Evolutionary conservation across 306 rosid genomes (phyloP).

Genomic region (Acacia melanoxylon): DNA sequence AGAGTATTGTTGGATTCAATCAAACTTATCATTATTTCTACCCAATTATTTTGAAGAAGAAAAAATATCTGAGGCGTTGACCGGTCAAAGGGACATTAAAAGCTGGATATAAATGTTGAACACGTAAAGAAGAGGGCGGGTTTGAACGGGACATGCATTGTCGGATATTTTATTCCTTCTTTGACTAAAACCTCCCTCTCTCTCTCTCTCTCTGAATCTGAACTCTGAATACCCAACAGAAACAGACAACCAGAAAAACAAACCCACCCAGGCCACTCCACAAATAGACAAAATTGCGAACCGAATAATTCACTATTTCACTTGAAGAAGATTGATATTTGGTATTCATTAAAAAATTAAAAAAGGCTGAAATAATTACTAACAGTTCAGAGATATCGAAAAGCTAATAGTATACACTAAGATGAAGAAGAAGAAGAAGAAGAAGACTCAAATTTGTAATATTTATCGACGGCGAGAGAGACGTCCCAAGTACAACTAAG

Average conservation of each 20-base stretch:
- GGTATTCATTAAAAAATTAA: neutral
- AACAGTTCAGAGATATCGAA: neutral
- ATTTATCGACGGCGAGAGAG: conserved; percentile 88
- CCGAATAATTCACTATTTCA: conserved; percentile 12
- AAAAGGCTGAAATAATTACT: neutral
- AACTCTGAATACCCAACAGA: conserved; percentile 14
- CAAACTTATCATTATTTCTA: neutral
- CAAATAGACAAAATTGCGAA: neutral
- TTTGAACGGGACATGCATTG: conserved; percentile 56
- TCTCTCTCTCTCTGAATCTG: neutral
- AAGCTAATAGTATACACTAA: neutral
- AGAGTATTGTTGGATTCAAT: neutral
- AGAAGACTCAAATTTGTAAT: conserved; percentile 82
- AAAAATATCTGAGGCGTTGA: conserved; percentile 39
- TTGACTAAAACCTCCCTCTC: conserved; percentile 38
- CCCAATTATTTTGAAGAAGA: neutral
- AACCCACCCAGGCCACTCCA: neutral
- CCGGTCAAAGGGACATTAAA: conserved; percentile 55
- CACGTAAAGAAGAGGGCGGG: conserved; percentile 46
- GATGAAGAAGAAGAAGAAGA: conserved; percentile 27
- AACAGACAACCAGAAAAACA: neutral
- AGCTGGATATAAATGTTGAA: neutral
- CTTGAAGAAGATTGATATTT: neutral
- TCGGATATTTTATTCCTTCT: conserved; percentile 43
- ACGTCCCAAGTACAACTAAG: conserved; percentile 99